Percentiles rank a stretch among this genome's conserved stretches.
These are phyloP conservation scores for Aspergillus pseudoglaucus DNA, from an alignment of 2,329 filamentous ascomycete species.

Conservation along the genomic window DNA sequence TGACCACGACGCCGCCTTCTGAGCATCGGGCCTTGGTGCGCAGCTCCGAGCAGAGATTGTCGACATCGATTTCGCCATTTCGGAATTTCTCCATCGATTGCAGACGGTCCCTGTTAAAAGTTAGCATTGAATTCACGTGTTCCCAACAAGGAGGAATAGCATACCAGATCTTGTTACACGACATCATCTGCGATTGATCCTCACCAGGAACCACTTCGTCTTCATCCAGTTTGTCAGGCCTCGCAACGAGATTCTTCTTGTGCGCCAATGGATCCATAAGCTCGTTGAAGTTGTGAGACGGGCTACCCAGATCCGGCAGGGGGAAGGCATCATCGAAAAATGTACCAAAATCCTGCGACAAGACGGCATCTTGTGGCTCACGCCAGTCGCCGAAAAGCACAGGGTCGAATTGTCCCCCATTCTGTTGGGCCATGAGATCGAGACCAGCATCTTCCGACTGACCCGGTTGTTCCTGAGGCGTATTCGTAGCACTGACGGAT, in stretches of 20 bases:
- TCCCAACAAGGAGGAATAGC: slow-evolving; percentile 26
- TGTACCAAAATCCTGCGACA: slow-evolving; percentile 65
- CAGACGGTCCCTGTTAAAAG: slow-evolving; percentile 68
- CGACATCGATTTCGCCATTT: slow-evolving; percentile 86
- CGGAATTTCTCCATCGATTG: slow-evolving; percentile 82
- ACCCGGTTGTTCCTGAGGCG: slow-evolving; percentile 14
- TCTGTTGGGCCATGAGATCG: slow-evolving; percentile 73
- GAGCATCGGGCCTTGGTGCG: slow-evolving; percentile 95
- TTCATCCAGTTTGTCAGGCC: slow-evolving; percentile 60
- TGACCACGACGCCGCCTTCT: slow-evolving; percentile 77
- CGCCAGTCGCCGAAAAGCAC: slow-evolving; percentile 88
- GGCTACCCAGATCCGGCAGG: slow-evolving; percentile 66
- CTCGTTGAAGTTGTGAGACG: slow-evolving; percentile 59
- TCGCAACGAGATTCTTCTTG: slow-evolving; percentile 67
- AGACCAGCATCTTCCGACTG: slow-evolving; percentile 20
- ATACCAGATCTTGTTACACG: slow-evolving; percentile 90
- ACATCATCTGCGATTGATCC: slow-evolving; percentile 60
- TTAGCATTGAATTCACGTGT: neutral
- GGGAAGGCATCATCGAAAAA: slow-evolving; percentile 74
- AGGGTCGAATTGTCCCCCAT: slow-evolving; percentile 81
- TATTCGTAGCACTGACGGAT: slow-evolving; percentile 24
- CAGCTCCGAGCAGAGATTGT: slow-evolving; percentile 84
- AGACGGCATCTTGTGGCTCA: slow-evolving; percentile 76
- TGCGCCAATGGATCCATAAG: slow-evolving; percentile 24
- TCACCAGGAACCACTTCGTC: slow-evolving; percentile 61